phyloP scores from a whole-genome alignment of 2,329 filamentous ascomycete genomes.

The Plectosphaerella plurivora region DNA sequence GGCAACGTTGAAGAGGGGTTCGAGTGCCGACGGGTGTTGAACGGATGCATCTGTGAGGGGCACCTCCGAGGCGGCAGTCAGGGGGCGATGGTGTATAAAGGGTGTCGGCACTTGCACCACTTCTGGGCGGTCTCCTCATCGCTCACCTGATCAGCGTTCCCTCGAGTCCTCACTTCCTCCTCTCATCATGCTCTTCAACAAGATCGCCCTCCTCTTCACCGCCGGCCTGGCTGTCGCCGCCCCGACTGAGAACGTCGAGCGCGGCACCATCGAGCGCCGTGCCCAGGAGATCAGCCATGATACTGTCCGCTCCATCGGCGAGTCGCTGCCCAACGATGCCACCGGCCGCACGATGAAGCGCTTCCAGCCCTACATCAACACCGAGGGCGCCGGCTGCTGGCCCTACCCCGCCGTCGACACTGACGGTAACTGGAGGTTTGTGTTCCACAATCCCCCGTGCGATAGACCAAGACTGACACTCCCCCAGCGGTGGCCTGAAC shows the following conservation, averaged over 20 bases:
- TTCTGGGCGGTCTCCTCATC: not conserved
- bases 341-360: not conserved
- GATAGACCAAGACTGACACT: not conserved
- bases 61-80: not conserved
- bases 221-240: not conserved
- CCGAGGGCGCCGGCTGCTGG: not conserved
- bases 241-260: not conserved
- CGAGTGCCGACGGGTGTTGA: too few relatives aligned
- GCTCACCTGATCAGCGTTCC: not conserved
- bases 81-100: not conserved
- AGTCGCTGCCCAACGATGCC: not conserved
- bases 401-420: not conserved
- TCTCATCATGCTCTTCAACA: not conserved
- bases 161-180: not conserved
- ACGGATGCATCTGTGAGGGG: too few relatives aligned
- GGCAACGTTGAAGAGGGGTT: not conserved
- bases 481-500: conserved; percentile 26
- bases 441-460: not conserved
- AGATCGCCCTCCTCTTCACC: not conserved
- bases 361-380: not conserved
- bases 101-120: not conserved
- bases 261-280: not conserved
- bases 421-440: not conserved
- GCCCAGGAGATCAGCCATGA: not conserved
- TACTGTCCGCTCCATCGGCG: not conserved